These are phyloP conservation scores for Cucurbitaria berberidis DNA, from an alignment of 2,329 filamentous ascomycete species.

Conservation along the genomic window DNA sequence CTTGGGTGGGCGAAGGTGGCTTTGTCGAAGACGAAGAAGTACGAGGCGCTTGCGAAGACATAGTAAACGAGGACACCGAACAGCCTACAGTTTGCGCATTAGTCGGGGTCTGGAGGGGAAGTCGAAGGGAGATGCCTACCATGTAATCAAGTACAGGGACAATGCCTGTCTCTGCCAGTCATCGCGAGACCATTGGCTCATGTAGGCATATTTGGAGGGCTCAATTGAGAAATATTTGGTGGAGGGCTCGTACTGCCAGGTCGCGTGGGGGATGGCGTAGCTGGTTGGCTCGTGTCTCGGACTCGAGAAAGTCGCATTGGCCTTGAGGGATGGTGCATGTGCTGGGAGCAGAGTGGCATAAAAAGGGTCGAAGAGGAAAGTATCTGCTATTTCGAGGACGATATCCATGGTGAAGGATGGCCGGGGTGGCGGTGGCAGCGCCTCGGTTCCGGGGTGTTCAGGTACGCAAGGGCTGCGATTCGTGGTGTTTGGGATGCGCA, in stretches of 20 bases:
- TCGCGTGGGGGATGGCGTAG: constrained; percentile 32
- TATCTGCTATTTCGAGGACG: constrained; percentile 84
- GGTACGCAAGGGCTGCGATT: constrained; percentile 29
- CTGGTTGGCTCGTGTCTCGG: constrained; percentile 48
- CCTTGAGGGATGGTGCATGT: constrained; percentile 52
- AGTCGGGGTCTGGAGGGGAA: constrained; percentile 1
- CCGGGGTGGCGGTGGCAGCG: constrained; percentile 12
- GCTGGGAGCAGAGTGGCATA: constrained; percentile 75
- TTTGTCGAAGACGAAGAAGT: constrained; percentile 90
- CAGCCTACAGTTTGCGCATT: constrained; percentile 64
- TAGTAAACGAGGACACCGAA: constrained; percentile 89
- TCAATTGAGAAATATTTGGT: constrained; percentile 71
- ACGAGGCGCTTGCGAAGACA: constrained; percentile 80
- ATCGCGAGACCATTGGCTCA: constrained; percentile 78
- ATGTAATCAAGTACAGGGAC: constrained; percentile 83
- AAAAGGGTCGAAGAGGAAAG: constrained; percentile 77
- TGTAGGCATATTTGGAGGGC: constrained; percentile 77
- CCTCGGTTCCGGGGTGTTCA: constrained; percentile 16
- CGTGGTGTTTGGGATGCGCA: constrained; percentile 13
- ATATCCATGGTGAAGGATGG: constrained; percentile 75
- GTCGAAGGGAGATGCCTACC: constrained; percentile 59
- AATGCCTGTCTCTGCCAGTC: constrained; percentile 76
- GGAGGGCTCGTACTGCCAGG: constrained; percentile 74
- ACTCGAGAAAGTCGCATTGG: constrained; percentile 65
- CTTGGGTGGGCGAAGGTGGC: constrained; percentile 86